Base-by-base conservation (phyloP, 2,329 filamentous ascomycete species). In the Lasiodiplodia sp. region DNA sequence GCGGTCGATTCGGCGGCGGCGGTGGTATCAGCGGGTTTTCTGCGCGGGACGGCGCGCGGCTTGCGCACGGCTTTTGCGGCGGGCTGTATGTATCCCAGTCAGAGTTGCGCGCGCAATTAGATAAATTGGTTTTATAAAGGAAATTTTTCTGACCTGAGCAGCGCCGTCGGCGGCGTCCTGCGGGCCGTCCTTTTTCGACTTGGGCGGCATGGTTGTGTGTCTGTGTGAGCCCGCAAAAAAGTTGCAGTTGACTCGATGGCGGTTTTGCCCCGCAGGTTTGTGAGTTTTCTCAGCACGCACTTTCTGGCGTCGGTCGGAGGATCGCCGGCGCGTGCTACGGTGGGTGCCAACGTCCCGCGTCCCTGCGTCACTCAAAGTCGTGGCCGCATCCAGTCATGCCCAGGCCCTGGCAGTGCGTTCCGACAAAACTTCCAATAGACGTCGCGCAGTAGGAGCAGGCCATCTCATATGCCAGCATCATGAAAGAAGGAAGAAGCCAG, bases 41-140 rank as follows among this genome's bases (percentile, higher is more conserved):
- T 67, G 57, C 68, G 68, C 57, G 68, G 47, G 14, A 67, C 68
- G 21, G 64, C 57, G 53, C 64, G 64, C 44, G 55, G 64, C 6
- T 31, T 38, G 55, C 63, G 53, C 64, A 38, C n/a, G 28, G 66
- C 53, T 64, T 68, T 69, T 58, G 68, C 65, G 52, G 57, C 28
- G n/a, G 68, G 56, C 57, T 68, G 58, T 10, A 38, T 38, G n/a
- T 1, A 25, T 44, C 6, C 23, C 44, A 23, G 37, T 12, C 18
- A n/a, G 31, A 51, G 8, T 25, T 51, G 44, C n/a, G 44, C 51
- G 49, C 49, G 49, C 37, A 37, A 66, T 51, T 51, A 34, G 21
- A 18, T 11, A 8, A 34, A 10, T 31, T 34, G 18, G 18, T 44
- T 44, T 2, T 10, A n/a, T n/a, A n/a, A 34, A 34, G 3, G 25